phyloP scores from a whole-genome alignment of 2,329 filamentous ascomycete genomes.

The Pochonia chlamydosporia region DNA sequence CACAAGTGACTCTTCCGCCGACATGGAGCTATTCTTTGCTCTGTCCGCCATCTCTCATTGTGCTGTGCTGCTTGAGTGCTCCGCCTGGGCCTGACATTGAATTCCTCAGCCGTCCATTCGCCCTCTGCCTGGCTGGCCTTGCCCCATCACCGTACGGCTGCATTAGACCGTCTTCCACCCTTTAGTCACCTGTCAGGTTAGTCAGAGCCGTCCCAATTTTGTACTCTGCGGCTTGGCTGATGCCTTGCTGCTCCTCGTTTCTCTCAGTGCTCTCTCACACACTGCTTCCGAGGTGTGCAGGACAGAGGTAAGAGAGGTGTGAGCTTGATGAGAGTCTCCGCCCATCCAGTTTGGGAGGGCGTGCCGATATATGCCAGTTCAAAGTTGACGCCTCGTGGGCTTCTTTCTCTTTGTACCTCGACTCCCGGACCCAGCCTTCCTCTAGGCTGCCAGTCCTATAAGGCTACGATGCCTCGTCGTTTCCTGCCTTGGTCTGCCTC shows the following conservation, averaged over 20 bases:
- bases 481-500: slow-evolving; percentile 21
- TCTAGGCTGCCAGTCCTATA: slow-evolving; percentile 32
- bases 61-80: background rate
- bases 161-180: slow-evolving; percentile 21
- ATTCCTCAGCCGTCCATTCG: background rate
- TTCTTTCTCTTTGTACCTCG: background rate
- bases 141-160: slow-evolving; percentile 16
- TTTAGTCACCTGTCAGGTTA: slow-evolving; percentile 24
- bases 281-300: background rate
- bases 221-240: slow-evolving; percentile 19
- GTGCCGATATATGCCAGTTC: slow-evolving; percentile 5
- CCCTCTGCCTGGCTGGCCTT: slow-evolving; percentile 17
- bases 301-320: background rate
- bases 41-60: too few species aligned
- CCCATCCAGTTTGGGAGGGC: slow-evolving; percentile 1
- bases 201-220: slow-evolving; percentile 21
- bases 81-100: background rate
- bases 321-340: background rate
- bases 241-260: slow-evolving; percentile 17
- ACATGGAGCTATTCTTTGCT: background rate
- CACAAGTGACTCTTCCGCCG: background rate
- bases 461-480: slow-evolving; percentile 46
- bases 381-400: slow-evolving; percentile 3
- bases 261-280: background rate
- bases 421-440: background rate